Evolutionary conservation across 192 early-diverging fungal genomes (phyloP), one percentile per base, ranked within the genome.

Genomic region (Dimargaris xerosporica): DNA sequence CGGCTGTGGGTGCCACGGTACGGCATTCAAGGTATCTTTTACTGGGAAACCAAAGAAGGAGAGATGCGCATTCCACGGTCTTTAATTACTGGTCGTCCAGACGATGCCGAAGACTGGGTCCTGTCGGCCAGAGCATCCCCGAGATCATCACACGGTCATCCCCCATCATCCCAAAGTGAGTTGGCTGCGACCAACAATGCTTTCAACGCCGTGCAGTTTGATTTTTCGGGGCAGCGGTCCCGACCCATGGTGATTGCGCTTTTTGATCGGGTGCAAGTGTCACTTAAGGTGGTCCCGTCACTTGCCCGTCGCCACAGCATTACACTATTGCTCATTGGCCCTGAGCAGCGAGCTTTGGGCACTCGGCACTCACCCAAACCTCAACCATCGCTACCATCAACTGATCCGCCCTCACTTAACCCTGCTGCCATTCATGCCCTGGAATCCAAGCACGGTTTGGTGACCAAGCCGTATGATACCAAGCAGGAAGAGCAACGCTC

Each of bases 1-100:
- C 66, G 69, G 23, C 62, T 71, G 30, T 68, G 80, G 61, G 68
- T 78, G 54, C 73, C 76, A 2, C 55, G 77, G 30, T 79, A 85
- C 54, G 87, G 85, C 3, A 75, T 89, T 50, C 81, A 79, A 29
- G 85, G 84, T 0, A 83, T 84, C 16, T 83, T 89, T 11, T 85
- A 83, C 59, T 64, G 87, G 58, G 74, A 73, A 62, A 83, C 83
- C 48, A 80, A 71, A 58, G 68, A 76, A 15, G 82, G 81, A 0
- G 65, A 72, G 19, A 67, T 78, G 52, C 68, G 69, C 1, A 46
- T 86, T 26, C 83, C 87, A 0, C 65, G 81, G 28, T 86, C 87
- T 3, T 63, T 78, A 16, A 65, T 89, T 5, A 75, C 81, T 5
- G 77, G 71, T 19, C 71, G 70, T 21, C 48, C 56, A 4, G 52